Conservation (phyloP, 345 rosid species). For the Hirschfeldia incana region DNA sequence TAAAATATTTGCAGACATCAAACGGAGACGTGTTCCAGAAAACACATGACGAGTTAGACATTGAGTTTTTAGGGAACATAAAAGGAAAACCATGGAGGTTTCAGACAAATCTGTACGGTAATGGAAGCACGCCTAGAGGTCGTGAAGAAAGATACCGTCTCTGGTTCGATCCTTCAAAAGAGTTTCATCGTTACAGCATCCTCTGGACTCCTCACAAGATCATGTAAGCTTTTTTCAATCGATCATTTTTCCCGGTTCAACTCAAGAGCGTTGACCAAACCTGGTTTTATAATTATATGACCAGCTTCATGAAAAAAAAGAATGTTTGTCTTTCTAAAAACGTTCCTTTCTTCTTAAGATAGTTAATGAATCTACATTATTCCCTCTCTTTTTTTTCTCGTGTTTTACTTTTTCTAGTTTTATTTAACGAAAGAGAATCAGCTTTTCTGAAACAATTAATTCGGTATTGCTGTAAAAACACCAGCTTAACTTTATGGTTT, state of each 20-base stretch:
- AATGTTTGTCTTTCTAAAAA: conserved; percentile 24
- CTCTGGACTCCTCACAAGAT: conserved; percentile 74
- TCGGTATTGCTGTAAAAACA: conserved; percentile 1
- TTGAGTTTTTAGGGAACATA: conserved; percentile 87
- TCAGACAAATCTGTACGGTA: conserved; percentile 88
- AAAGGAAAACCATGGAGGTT: conserved; percentile 89
- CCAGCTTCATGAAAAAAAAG: conserved; percentile 9
- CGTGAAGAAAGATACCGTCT: conserved; percentile 88
- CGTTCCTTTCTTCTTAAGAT: conserved; percentile 27
- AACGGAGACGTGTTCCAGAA: conserved; percentile 80
- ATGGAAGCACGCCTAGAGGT: conserved; percentile 89
- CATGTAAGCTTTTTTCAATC: conserved; percentile 53
- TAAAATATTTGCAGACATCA: conserved; percentile 54
- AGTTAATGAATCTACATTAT: conserved; percentile 15
- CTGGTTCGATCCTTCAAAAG: conserved; percentile 92
- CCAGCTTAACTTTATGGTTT: not conserved
- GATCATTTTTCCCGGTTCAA: conserved; percentile 10
- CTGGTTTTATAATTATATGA: conserved; percentile 13
- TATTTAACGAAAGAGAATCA: not conserved
- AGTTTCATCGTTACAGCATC: conserved; percentile 83
- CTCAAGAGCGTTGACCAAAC: conserved; percentile 24
- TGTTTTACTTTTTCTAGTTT: not conserved
- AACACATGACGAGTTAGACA: conserved; percentile 87
- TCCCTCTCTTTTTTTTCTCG: not conserved
- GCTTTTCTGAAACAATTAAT: conserved; percentile 18